These are phyloP conservation scores for Ganoderma sp. DNA, from an alignment of 1,284 basidiomycete species.

Conservation along the genomic window DNA sequence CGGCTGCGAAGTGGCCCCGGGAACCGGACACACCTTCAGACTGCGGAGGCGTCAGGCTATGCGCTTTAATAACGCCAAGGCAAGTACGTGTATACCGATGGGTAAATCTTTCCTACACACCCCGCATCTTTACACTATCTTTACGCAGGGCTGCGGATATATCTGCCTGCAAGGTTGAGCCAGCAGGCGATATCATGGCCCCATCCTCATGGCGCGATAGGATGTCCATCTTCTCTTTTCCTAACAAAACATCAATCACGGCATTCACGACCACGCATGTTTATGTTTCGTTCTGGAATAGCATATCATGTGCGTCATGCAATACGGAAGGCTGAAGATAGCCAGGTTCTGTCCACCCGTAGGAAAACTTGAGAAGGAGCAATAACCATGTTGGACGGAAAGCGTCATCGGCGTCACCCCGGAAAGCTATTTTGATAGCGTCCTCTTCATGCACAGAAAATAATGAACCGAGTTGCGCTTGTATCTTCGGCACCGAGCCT, in stretches of 20 bases:
- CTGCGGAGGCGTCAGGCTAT: neutral
- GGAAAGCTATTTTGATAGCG: neutral
- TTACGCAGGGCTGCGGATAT: neutral
- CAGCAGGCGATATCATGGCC: neutral
- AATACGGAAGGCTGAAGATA: neutral
- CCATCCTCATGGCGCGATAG: neutral
- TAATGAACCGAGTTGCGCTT: neutral
- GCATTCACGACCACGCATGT: neutral
- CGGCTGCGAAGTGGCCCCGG: neutral
- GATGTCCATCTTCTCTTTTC: neutral
- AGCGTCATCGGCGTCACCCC: neutral
- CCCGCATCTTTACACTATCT: neutral
- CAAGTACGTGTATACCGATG: neutral
- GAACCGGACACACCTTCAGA: neutral
- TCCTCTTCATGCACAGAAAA: neutral
- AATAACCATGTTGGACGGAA: neutral
- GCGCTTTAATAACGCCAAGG: neutral
- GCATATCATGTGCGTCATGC: neutral
- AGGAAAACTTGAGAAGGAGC: neutral
- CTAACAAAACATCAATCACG: neutral
- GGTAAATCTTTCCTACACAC: neutral
- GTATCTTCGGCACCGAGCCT: neutral
- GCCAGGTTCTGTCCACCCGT: neutral
- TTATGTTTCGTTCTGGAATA: neutral
- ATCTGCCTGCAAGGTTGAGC: neutral